Base-by-base conservation (phyloP, 148 eudicot species). In the Rhododendron kiyosumense region DNA sequence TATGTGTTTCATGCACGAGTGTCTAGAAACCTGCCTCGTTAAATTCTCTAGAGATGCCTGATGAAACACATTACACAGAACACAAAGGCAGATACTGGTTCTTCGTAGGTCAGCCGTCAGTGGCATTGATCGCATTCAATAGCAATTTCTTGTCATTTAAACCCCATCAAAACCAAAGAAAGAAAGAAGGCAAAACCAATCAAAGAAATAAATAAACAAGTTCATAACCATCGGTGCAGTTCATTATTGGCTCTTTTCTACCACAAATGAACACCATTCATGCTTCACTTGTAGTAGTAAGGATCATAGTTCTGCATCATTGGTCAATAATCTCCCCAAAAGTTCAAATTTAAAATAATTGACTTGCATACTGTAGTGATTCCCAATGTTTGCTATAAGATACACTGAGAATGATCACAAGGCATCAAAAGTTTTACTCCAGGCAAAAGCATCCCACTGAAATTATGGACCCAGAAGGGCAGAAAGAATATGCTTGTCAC, bases 401-500 rank as follows among this genome's bases (percentile, higher is more conserved):
- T 12, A 78, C 0, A 10, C 4, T 78, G 54, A 45, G 10, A 77
- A 22, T 20, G 46, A 22, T 24, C 26, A 24, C 2, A 45, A 45
- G 49, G 81, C 81, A 78, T 43, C 24, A 45, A 69, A 78, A 10
- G 8, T 43, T 78, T 45, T 75, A 75, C 12, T 78, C 54, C 41
- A 76, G 51, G 30, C 49, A 11, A 24, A 78, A 43, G 15, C 18
- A 24, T 45, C 30, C 54, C 52, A 78, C 52, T 76, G 81, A 26
- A 45, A 65, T 78, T 45, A 78, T n/a, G 30, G 52, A 78, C 46
- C 81, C 32, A 45, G n/a, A 74, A 77, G 7, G 20, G 80, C 80
- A 77, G 51, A 77, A 77, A 77, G 51, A 46, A 41, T 77, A 77
- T 77, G 80, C 45, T 77, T 24, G 24, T 43, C 80, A 77, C 80